Conservation (phyloP, 176 grass and related monocot species). For the Carex myosuroides region DNA sequence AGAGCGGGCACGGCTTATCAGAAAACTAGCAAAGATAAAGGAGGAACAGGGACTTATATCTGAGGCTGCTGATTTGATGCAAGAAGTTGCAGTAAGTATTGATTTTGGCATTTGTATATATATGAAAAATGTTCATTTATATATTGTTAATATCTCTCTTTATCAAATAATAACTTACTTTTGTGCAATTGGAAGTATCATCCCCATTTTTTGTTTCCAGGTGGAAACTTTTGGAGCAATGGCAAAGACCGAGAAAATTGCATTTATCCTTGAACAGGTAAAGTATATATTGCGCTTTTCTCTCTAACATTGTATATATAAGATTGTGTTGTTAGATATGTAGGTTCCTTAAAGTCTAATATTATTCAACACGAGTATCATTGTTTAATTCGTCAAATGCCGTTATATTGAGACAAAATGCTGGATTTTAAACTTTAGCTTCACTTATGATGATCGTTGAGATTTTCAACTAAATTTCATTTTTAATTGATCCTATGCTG, state of each 20-base stretch:
- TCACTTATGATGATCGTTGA: background rate
- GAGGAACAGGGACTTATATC: conserved; percentile 74
- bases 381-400: background rate
- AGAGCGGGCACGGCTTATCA: conserved; percentile 92
- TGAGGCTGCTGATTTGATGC: conserved; percentile 97
- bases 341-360: background rate
- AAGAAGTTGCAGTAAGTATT: conserved; percentile 97
- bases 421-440: background rate
- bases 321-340: background rate
- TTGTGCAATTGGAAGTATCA: background rate
- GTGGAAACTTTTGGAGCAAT: conserved; percentile 98
- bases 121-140: background rate
- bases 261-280: conserved; percentile 97
- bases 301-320: background rate
- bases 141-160: background rate
- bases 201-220: conserved; percentile 25
- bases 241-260: conserved; percentile 95
- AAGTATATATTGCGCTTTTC: background rate
- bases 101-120: background rate
- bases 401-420: background rate
- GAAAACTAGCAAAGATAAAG: conserved; percentile 95
- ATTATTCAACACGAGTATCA: background rate
- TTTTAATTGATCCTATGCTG: background rate
- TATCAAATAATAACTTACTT: background rate
- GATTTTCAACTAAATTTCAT: background rate